Evolutionary conservation across 306 rosid genomes (phyloP), one percentile per base, ranked within the genome.

Genomic region (Leucaena leucocephala): DNA sequence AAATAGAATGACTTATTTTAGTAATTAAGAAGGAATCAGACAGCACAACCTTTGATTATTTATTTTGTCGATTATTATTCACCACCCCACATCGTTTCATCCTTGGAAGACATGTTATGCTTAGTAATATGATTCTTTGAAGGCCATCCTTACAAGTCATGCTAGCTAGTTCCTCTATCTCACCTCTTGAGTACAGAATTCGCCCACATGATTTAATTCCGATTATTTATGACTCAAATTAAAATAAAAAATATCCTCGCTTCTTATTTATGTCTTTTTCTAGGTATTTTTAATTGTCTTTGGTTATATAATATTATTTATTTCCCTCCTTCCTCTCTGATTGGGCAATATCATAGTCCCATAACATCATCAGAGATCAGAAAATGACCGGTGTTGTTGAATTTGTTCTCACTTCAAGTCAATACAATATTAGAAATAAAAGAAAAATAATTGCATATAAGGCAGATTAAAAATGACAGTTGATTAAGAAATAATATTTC

Each of bases 91-190:
- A 48, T 33, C 50, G 34, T 6, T 34, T 21, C 66, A 58, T 33
- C 42, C 69, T 74, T 39, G 33, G 54, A 74, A 74, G 68, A 21
- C 55, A 40, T 74, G 78, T 58, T 8, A 42, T 5, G 48, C 43
- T 6, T 49, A 49, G 35, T 35, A 21, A 57, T 58, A 58, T 9
- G 64, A 58, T 21, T 22, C 35, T 21, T 58, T 21, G 62, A 55
- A 55, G 62, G 34, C 43, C 57, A 58, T 22, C 78, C 78, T 74
- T 57, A 4, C 55, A 74, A 74, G 78, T 22, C 68, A 42, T 74
- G 78, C 58, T 40, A 58, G 15, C 48, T 40, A 40, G 55, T 48
- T 42, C 78, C 16, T 42, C 22, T 11, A 17, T 74, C 50, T 42
- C 43, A 40, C 40, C 17, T 40, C 33, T 73, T 55, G 68, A 59